Percentiles rank a stretch among this genome's conserved stretches.
Conservation (phyloP, 305 asterid species). For the Rubia peregrina region DNA sequence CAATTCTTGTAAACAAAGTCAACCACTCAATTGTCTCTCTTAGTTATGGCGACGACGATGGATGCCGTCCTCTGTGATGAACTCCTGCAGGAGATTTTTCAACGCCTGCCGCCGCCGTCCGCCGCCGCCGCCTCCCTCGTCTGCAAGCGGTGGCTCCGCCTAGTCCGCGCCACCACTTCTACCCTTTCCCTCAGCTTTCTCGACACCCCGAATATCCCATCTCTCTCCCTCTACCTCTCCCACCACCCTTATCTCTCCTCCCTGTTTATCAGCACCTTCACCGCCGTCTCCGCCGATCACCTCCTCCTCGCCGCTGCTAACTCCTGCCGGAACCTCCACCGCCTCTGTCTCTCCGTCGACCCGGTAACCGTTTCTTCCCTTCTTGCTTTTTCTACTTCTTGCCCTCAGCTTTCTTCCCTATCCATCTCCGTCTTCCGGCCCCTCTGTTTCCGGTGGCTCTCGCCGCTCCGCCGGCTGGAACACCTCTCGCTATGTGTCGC, state of each 20-base stretch:
- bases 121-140: slow-evolving; percentile 49
- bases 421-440: slow-evolving; percentile 46
- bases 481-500: slow-evolving; percentile 35
- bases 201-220: slow-evolving; percentile 22
- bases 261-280: slow-evolving; percentile 25
- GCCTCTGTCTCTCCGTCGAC: slow-evolving; percentile 30
- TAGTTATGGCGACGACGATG: slow-evolving; percentile 21
- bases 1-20: not conserved
- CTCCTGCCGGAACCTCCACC: slow-evolving; percentile 53
- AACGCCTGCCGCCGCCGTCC: slow-evolving; percentile 55
- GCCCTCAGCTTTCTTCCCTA: slow-evolving; percentile 44
- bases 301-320: slow-evolving; percentile 26
- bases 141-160: slow-evolving; percentile 55
- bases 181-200: slow-evolving; percentile 36
- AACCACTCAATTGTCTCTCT: not conserved
- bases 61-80: slow-evolving; percentile 64
- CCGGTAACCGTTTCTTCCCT: slow-evolving; percentile 39
- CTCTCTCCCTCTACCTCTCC: slow-evolving; percentile 37
- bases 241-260: slow-evolving; percentile 42
- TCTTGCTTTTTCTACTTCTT: slow-evolving; percentile 36
- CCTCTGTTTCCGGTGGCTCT: slow-evolving; percentile 45
- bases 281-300: slow-evolving; percentile 21
- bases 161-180: slow-evolving; percentile 52
- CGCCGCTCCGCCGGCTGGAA: slow-evolving; percentile 35
- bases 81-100: slow-evolving; percentile 69